Conservation (phyloP, 371 early-diverging fungal species). For the Circinella minor region DNA sequence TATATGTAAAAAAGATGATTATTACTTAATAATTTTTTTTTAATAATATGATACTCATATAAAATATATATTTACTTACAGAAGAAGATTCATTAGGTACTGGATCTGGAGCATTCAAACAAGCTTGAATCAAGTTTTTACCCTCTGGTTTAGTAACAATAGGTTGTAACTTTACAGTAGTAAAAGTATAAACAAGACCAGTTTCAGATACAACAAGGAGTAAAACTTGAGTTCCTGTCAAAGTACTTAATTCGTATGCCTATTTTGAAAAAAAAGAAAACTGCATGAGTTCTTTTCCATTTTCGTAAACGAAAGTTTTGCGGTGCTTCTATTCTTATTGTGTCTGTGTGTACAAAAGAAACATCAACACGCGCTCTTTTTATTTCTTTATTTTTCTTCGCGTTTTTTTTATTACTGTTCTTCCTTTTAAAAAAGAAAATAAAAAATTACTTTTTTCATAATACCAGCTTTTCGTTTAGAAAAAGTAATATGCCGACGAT, state of each 20-base stretch:
- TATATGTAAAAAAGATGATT: too few relatives aligned
- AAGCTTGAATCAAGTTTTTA: conserved; percentile 93
- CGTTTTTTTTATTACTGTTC: conserved; percentile 1
- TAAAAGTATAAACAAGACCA: conserved; percentile 98
- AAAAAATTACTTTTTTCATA: conserved; percentile 90
- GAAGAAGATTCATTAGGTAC: conserved; percentile 25
- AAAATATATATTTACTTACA: conserved; percentile 12
- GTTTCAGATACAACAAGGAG: conserved; percentile 97
- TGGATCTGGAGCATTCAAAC: conserved; percentile 86
- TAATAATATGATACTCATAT: not conserved
- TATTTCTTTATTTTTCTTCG: not conserved
- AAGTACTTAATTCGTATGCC: conserved; percentile 96
- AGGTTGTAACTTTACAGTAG: conserved; percentile 96
- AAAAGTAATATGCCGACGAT: conserved; percentile 96
- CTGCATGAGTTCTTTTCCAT: conserved; percentile 7
- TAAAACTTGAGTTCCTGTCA: conserved; percentile 98
- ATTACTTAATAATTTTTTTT: too few relatives aligned
- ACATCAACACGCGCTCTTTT: not conserved
- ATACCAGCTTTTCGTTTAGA: conserved; percentile 98
- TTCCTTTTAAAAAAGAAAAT: not conserved
- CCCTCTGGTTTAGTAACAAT: conserved; percentile 95
- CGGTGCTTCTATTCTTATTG: too few relatives aligned
- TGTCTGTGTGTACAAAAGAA: too few relatives aligned
- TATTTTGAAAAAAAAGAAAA: conserved; percentile 32
- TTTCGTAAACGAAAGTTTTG: not conserved